Base-by-base conservation (phyloP, 2,329 filamentous ascomycete genomes). In the Monilinia laxa region DNA sequence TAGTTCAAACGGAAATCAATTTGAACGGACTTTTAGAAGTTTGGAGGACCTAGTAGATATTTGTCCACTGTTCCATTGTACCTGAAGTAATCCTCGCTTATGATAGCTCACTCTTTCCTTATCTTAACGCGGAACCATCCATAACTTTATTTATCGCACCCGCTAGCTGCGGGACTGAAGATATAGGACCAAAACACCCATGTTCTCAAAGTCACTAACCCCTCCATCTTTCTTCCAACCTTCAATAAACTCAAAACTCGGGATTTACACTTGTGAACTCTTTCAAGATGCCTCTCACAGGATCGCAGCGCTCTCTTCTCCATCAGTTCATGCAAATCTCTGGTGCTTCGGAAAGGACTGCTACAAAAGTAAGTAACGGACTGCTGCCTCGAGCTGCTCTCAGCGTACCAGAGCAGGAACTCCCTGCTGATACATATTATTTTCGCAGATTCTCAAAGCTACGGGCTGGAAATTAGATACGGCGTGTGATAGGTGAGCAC, bases 401-500 rank as follows among this genome's bases (percentile, higher is more conserved):
- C 38, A 40, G 18, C 54, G 9, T 57, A 45, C 66, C 45, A 20
- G 51, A 25, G 25, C 3, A 71, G 66, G 67, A 64, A 56, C 56
- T 59, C 20, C 51, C 49, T 58, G 69, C 72, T 75, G 59, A 74
- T 67, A 47, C 25, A 18, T 68, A 42, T 59, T 70, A 64, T 62
- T 52, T 64, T n/a, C 12, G 66, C 68, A 79, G 78, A 71, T 75
- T 52, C 73, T 79, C 45, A 79, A 79, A 68, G 66, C 72, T 28
- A 66, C 76, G 49, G 72, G 71, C 20, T 79, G 76, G 76, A 78
- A 78, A 67, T 64, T 79, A 42, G 78, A 79, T 23, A 65, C 73
- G 58, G 77, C 78, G 65, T 74, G 74, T 65, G 77, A 79, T 68
- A 78, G 77, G 78, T 79, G 75, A 75, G 77, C 73, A 42, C 35